phyloP scores from a whole-genome alignment of 306 rosid genomes.

The Vigna mungo region DNA sequence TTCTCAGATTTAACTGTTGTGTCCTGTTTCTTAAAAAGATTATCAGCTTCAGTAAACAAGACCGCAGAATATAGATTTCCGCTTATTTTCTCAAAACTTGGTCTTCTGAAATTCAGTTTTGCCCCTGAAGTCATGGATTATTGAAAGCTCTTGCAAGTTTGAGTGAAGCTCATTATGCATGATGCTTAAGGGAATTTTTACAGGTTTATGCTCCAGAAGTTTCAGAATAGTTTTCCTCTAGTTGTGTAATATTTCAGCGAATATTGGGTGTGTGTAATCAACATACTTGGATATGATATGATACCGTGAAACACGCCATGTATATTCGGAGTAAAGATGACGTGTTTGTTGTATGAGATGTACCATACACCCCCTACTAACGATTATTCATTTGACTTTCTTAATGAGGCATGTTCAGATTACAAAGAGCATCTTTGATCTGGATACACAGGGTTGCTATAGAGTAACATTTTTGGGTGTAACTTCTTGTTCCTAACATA shows the following conservation, averaged over 20 bases:
- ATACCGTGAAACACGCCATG: no score
- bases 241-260: not conserved
- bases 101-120: not conserved
- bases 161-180: not conserved
- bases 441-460: no score
- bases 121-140: not conserved
- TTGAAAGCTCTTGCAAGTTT: slow-evolving; percentile 9
- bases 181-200: not conserved
- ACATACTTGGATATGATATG: no score
- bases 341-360: no score
- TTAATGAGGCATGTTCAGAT: no score
- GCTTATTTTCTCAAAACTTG: not conserved
- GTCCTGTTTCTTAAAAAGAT: not conserved
- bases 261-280: no score
- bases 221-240: not conserved
- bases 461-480: no score
- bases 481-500: no score
- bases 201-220: not conserved
- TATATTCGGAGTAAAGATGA: no score
- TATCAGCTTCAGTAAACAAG: slow-evolving; percentile 10
- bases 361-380: no score
- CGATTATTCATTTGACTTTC: no score
- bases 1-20: not conserved
- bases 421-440: no score
- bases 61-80: not conserved